Conservation (phyloP, 31 red algal species). For the Pterothamnion heteromorphum region DNA sequence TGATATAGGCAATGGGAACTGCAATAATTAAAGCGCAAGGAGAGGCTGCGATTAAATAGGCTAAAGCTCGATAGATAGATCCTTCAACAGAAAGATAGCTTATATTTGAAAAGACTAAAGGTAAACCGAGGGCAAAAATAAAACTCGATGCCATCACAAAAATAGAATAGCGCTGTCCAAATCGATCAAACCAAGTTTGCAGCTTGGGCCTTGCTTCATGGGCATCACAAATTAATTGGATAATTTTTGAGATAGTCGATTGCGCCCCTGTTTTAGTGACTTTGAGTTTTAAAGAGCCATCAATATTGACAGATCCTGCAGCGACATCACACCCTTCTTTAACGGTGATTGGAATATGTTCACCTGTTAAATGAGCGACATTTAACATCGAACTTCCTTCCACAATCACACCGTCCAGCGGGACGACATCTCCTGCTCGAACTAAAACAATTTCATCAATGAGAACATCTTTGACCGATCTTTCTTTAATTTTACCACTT, state of each 20-base stretch:
- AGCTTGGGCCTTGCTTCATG: slow-evolving; percentile 72
- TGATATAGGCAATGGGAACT: slow-evolving; percentile 74
- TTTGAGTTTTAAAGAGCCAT: slow-evolving; percentile 62
- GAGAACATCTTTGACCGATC: slow-evolving; percentile 47
- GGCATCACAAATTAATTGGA: slow-evolving; percentile 67
- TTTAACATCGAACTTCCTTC: slow-evolving; percentile 69
- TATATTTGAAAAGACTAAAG: slow-evolving; percentile 18
- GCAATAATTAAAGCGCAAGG: slow-evolving; percentile 85
- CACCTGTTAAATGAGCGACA: slow-evolving; percentile 75
- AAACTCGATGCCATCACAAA: too few species aligned
- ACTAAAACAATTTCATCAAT: slow-evolving; percentile 77
- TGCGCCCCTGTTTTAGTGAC: slow-evolving; percentile 66
- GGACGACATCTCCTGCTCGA: slow-evolving; percentile 63
- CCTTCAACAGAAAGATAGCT: slow-evolving; percentile 52
- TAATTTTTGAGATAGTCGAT: slow-evolving; percentile 70
- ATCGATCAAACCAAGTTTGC: slow-evolving; percentile 74
- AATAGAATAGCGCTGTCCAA: slow-evolving; percentile 45
- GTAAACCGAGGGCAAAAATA: too few species aligned
- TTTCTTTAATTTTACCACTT: background rate
- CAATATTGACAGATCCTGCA: slow-evolving; percentile 65
- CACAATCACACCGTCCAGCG: slow-evolving; percentile 70
- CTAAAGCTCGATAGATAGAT: slow-evolving; percentile 60
- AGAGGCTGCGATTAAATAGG: slow-evolving; percentile 63
- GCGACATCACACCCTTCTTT: slow-evolving; percentile 51
- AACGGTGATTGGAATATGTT: slow-evolving; percentile 55